phyloP scores from a whole-genome alignment of 148 eudicot species.

The Rheum nobile region DNA sequence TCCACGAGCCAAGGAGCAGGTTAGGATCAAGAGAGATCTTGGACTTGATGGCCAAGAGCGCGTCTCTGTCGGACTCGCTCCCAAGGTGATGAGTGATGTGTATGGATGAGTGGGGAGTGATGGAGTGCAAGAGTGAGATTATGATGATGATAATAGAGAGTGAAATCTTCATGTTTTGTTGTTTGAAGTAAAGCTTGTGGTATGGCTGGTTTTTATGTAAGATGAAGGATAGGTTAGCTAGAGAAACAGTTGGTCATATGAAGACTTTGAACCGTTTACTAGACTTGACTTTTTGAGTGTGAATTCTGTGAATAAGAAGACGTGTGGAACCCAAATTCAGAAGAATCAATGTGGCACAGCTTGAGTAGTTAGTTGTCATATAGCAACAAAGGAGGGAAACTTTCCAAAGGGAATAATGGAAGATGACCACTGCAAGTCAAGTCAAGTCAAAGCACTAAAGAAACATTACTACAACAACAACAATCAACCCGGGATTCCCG shows the following conservation, averaged over 20 bases:
- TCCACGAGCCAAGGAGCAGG: neutral
- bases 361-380: neutral
- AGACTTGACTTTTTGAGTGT: neutral
- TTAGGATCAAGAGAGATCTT: neutral
- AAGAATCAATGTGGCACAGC: neutral
- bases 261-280: neutral
- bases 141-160: neutral
- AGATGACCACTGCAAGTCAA: neutral
- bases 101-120: neutral
- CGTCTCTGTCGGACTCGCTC: neutral
- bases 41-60: slow-evolving; percentile 7
- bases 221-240: neutral
- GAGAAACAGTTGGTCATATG: neutral
- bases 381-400: neutral
- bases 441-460: neutral
- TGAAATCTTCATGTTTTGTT: neutral
- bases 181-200: too few relatives aligned
- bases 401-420: neutral
- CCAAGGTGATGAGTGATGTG: neutral
- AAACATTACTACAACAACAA: too few relatives aligned
- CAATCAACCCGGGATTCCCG: too few relatives aligned
- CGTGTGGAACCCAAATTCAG: neutral
- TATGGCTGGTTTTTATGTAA: neutral
- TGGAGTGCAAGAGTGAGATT: neutral
- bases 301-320: neutral